Percentiles rank a stretch among this genome's conserved stretches.
phyloP scores from a whole-genome alignment of 441 rosid genomes.

The Bocquillonia castaneifolia region DNA sequence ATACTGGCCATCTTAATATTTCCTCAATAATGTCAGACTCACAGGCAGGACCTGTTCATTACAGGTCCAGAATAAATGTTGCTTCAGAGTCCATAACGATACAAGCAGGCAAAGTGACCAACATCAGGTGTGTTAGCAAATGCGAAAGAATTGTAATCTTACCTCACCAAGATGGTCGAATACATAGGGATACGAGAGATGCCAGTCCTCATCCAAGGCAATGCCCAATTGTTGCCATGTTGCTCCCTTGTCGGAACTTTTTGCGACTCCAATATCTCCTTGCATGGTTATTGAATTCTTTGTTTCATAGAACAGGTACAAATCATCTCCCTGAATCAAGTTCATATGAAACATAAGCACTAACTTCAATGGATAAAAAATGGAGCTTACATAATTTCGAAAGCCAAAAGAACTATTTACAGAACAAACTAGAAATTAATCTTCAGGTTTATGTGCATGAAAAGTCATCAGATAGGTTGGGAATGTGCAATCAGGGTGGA shows the following conservation, averaged over 20 bases:
- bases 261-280: conserved; percentile 93
- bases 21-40: background rate
- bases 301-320: conserved; percentile 77
- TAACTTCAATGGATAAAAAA: background rate
- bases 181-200: conserved; percentile 85
- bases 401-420: background rate
- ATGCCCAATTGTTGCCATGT: conserved; percentile 90
- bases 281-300: conserved; percentile 76
- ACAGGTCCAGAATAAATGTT: background rate
- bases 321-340: conserved; percentile 54
- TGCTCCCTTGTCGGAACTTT: conserved; percentile 75
- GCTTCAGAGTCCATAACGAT: background rate
- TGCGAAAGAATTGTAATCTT: conserved; percentile 23
- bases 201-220: conserved; percentile 94
- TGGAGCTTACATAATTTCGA: background rate
- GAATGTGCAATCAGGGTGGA: background rate
- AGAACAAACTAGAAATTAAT: conserved; percentile 6
- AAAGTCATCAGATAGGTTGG: no score
- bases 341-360: background rate
- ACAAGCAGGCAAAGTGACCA: background rate
- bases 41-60: background rate
- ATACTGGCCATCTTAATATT: background rate
- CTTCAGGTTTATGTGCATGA: no score
- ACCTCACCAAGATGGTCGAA: conserved; percentile 71
- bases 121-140: background rate